These are phyloP conservation scores for Erythrobasidium hasegawianum DNA, from an alignment of 1,284 basidiomycete species.

Conservation along the genomic window DNA sequence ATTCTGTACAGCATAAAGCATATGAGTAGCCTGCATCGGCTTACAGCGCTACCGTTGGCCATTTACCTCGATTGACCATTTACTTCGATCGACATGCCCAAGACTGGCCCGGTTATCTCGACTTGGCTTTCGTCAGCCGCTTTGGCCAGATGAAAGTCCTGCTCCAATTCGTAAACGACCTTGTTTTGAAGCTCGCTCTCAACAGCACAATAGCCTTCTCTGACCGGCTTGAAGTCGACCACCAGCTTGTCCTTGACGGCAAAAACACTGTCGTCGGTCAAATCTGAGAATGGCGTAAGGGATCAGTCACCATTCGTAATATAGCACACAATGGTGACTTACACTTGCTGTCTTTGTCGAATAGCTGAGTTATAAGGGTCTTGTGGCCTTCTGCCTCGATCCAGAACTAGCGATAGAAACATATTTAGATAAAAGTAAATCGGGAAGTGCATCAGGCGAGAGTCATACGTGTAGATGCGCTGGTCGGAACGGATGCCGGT, in stretches of 20 bases:
- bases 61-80: not conserved
- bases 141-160: conserved; percentile 43
- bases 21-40: not conserved
- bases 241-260: conserved; percentile 50
- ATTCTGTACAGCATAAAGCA: not conserved
- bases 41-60: too few species aligned
- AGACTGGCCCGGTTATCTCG: not conserved
- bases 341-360: conserved; percentile 48
- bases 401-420: conserved; percentile 43
- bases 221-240: conserved; percentile 45
- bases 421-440: not conserved
- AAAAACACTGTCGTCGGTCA: conserved; percentile 51
- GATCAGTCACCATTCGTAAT: conserved; percentile 4
- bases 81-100: not conserved
- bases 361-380: conserved; percentile 48
- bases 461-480: conserved; percentile 49
- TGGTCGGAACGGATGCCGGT: conserved; percentile 50
- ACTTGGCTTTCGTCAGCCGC: conserved; percentile 13
- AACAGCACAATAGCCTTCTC: conserved; percentile 26
- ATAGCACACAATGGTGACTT: not conserved
- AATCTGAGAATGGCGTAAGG: conserved; percentile 39
- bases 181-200: conserved; percentile 37
- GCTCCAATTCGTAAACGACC: conserved; percentile 42
- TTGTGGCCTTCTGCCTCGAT: conserved; percentile 44
- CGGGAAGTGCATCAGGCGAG: not conserved